Percentiles rank a stretch among this genome's conserved stretches.
Conservation (phyloP, 2,329 filamentous ascomycete genomes). For the Colletotrichum spinosum region DNA sequence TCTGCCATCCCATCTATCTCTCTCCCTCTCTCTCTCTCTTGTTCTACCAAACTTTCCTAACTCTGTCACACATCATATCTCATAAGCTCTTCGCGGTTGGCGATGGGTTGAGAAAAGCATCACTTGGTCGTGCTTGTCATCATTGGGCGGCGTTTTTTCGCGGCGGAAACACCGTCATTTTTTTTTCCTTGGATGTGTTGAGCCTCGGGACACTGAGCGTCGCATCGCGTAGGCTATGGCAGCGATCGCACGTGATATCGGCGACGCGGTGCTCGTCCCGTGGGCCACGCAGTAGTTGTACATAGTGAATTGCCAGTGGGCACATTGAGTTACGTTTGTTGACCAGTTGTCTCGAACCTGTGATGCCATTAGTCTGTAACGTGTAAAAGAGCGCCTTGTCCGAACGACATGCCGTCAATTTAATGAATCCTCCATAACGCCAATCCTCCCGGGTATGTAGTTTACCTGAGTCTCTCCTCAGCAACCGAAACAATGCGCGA, state of each 20-base stretch:
- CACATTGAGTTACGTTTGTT: not conserved
- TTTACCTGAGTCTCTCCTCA: not conserved
- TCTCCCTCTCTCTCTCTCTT: not conserved
- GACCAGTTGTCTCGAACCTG: not conserved
- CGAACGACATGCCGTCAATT: too few species aligned
- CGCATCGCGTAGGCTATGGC: conserved; percentile 9
- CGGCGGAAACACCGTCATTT: conserved; percentile 5
- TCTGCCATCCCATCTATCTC: not conserved
- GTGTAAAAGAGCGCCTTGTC: not conserved
- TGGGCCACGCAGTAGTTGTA: not conserved
- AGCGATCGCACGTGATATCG: conserved; percentile 3
- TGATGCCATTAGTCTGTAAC: not conserved
- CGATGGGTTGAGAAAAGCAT: conserved; percentile 14
- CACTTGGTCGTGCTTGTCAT: conserved; percentile 21
- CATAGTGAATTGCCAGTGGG: conserved; percentile 10
- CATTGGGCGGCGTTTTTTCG: conserved; percentile 32
- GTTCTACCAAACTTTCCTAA: conserved; percentile 1
- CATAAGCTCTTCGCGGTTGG: too few species aligned
- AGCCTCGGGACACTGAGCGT: conserved; percentile 11
- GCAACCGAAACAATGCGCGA: not conserved
- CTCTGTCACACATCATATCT: conserved; percentile 1
- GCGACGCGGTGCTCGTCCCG: not conserved
- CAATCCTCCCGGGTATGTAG: conserved; percentile 11
- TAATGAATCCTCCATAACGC: not conserved
- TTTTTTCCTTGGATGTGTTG: not conserved